These are phyloP conservation scores for Styphnolobium japonicum DNA, from an alignment of 306 rosid genomes.

Conservation along the genomic window DNA sequence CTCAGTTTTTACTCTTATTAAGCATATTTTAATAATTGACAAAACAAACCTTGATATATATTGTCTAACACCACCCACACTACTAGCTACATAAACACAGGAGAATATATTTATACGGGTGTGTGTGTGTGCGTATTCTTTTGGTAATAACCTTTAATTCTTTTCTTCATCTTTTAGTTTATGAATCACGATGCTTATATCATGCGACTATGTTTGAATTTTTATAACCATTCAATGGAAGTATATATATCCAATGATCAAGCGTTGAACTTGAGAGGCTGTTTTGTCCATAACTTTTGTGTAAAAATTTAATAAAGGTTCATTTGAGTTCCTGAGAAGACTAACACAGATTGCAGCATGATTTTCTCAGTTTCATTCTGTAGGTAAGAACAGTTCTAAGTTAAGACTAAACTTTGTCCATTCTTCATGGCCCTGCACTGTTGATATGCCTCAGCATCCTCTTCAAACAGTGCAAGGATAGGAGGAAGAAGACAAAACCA, in stretches of 20 bases:
- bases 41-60: neutral
- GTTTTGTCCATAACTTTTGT: neutral
- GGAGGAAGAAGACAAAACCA: neutral
- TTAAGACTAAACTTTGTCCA: neutral
- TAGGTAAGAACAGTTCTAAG: neutral
- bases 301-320: neutral
- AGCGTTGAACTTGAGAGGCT: neutral
- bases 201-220: neutral
- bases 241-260: too few relatives aligned
- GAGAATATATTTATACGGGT: too few relatives aligned
- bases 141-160: neutral
- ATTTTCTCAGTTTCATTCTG: neutral
- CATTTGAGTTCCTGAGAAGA: neutral
- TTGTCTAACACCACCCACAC: neutral
- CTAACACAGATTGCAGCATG: too few relatives aligned
- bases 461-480: conserved; percentile 4
- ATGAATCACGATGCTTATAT: neutral
- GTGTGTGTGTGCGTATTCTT: too few relatives aligned
- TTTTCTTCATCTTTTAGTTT: neutral
- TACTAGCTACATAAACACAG: too few relatives aligned
- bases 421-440: neutral
- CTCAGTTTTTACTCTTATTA: neutral
- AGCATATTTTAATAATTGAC: neutral
- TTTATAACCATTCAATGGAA: too few relatives aligned
- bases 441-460: neutral